These are phyloP conservation scores for Trichoderma sp. DNA, from an alignment of 2,329 filamentous ascomycete species.

Conservation along the genomic window DNA sequence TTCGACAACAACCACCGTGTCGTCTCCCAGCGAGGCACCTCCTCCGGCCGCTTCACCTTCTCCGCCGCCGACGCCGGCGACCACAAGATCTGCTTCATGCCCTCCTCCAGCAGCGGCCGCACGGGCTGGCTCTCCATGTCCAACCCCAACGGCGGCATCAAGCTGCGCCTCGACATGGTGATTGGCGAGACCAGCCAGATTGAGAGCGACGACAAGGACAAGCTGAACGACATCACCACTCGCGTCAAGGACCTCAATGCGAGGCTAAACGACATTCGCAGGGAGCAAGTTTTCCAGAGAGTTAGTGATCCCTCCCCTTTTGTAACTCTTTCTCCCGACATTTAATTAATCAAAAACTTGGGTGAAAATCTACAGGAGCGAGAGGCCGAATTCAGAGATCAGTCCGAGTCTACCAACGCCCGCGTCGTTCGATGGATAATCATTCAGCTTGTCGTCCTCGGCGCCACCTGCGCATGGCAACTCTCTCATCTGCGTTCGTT, in stretches of 20 bases:
- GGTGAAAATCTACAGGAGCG: conserved; percentile 68
- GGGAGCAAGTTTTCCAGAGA: conserved; percentile 95
- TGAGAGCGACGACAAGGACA: conserved; percentile 89
- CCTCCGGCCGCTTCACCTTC: conserved; percentile 89
- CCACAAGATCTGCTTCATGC: conserved; percentile 93
- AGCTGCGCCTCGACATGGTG: conserved; percentile 82
- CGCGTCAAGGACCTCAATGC: conserved; percentile 88
- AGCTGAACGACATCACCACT: conserved; percentile 85
- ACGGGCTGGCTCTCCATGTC: conserved; percentile 71
- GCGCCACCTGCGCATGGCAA: conserved; percentile 93
- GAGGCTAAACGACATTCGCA: conserved; percentile 80
- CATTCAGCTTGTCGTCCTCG: conserved; percentile 83
- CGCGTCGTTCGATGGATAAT: conserved; percentile 93
- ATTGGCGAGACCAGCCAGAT: conserved; percentile 95
- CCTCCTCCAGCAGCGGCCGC: conserved; percentile 69
- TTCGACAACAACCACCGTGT: conserved; percentile 99
- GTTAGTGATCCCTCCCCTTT: conserved; percentile 50
- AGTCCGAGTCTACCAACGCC: conserved; percentile 89
- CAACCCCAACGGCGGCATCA: conserved; percentile 72
- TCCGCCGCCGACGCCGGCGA: conserved; percentile 91
- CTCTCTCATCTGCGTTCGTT: conserved; percentile 92
- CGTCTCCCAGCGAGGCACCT: conserved; percentile 77
- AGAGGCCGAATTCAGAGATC: conserved; percentile 96
- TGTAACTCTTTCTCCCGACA: not conserved
- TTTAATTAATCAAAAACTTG: not conserved